Conservation (phyloP, 2,329 filamentous ascomycete genomes). For the Endocalyx cinctus region DNA sequence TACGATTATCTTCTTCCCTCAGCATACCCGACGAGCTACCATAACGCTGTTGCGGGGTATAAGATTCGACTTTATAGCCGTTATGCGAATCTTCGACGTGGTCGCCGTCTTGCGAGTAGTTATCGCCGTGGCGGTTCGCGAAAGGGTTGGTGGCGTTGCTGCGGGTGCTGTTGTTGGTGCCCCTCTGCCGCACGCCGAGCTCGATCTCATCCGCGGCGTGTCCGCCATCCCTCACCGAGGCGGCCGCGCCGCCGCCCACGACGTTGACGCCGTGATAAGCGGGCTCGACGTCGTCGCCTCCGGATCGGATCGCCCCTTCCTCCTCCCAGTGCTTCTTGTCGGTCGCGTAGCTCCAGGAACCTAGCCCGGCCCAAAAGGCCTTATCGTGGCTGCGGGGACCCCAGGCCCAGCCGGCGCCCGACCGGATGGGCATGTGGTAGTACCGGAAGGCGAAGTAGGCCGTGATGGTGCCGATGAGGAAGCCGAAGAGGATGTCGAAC, state of each 20-base stretch:
- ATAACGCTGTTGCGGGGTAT: too few species aligned
- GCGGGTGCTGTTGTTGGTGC: too few species aligned
- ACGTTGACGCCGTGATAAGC: too few species aligned
- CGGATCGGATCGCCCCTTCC: too few species aligned
- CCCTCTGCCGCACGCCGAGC: constrained; percentile 19
- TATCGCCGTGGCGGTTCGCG: too few species aligned
- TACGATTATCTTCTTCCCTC: too few species aligned
- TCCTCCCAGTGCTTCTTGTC: constrained; percentile 32
- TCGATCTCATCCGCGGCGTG: constrained; percentile 22
- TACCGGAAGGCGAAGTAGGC: constrained; percentile 75
- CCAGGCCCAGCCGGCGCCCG: constrained; percentile 88
- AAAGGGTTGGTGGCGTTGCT: too few species aligned
- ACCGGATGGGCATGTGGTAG: constrained; percentile 76
- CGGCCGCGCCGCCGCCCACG: too few species aligned
- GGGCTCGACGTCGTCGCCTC: constrained; percentile 18
- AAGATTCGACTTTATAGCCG: too few species aligned
- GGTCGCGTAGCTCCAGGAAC: constrained; percentile 52
- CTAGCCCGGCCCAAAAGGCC: constrained; percentile 75
- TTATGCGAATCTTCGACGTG: too few species aligned
- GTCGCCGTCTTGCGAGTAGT: too few species aligned
- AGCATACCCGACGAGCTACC: too few species aligned
- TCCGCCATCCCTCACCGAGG: constrained; percentile 12
- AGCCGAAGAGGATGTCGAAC: constrained; percentile 90
- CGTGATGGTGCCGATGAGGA: constrained; percentile 66
- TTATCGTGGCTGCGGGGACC: constrained; percentile 67